Percentiles rank a stretch among this genome's conserved stretches.
phyloP scores from a whole-genome alignment of 495 filamentous ascomycete species.

The Trichoderma virens region DNA sequence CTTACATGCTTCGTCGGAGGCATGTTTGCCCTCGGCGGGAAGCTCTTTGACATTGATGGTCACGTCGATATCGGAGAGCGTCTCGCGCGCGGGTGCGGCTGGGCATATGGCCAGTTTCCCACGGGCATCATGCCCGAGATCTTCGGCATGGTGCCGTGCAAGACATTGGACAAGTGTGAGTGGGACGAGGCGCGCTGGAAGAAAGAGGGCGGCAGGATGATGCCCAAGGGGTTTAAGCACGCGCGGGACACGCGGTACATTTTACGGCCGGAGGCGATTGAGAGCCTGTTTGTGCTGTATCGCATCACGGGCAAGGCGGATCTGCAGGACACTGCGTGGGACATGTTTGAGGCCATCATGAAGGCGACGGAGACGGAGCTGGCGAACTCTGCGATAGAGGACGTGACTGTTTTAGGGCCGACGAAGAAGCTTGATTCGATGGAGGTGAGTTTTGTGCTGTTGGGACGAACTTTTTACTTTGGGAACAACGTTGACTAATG shows the following conservation, averaged over 20 bases:
- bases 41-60: slow-evolving; percentile 57
- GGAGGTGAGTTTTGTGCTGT: slow-evolving; percentile 31
- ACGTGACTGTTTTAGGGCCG: slow-evolving; percentile 24
- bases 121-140: slow-evolving; percentile 86
- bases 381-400: slow-evolving; percentile 40
- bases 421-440: slow-evolving; percentile 35
- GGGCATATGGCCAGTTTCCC: slow-evolving; percentile 72
- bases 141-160: slow-evolving; percentile 54
- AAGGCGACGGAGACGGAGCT: slow-evolving; percentile 36
- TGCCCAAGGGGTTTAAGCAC: slow-evolving; percentile 58
- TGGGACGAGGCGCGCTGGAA: slow-evolving; percentile 29
- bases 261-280: slow-evolving; percentile 59
- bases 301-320: slow-evolving; percentile 47
- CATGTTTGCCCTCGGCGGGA: slow-evolving; percentile 84
- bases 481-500: not conserved
- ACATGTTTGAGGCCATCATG: slow-evolving; percentile 46
- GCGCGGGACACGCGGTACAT: slow-evolving; percentile 56
- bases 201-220: slow-evolving; percentile 28
- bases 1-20: slow-evolving; percentile 76
- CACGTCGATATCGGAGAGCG: slow-evolving; percentile 68
- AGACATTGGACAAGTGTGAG: slow-evolving; percentile 22
- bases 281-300: slow-evolving; percentile 61
- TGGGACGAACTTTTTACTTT: not conserved
- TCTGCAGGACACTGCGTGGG: slow-evolving; percentile 48
- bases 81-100: slow-evolving; percentile 88